Evolutionary conservation across 2,329 filamentous ascomycete species (phyloP), one percentile per base, ranked within the genome.

Genomic region (Colletotrichum sublineola): DNA sequence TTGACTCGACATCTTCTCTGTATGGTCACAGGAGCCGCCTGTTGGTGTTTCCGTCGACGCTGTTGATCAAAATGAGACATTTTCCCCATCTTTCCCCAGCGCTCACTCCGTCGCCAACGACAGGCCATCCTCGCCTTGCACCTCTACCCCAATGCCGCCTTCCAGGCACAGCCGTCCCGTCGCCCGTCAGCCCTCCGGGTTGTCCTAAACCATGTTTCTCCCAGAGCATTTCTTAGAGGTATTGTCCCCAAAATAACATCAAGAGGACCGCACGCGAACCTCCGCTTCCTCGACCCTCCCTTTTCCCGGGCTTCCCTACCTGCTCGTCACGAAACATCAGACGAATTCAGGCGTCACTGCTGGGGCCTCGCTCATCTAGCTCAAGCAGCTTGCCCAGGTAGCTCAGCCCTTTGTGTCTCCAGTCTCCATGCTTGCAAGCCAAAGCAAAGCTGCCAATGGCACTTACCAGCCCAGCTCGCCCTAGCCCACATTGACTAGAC

Each of bases 61-160:
- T 8, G 46, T 61, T 53, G 44, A 63, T 68, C 44, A 69, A 69
- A 55, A 20, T 72, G 65, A 72, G 69, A 72, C 69, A 72, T 53
- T 72, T 72, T 56, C 11, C 40, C 33, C 44, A 31, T 57, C 46
- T 58, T n/a, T 63, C 60, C 65, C 58, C 64, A 71, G 68, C 64
- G 64, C 68, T 67, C 64, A 68, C 33, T 63, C 60, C 58, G 38
- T 48, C 31, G 24, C 1, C 50, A 38, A 63, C 42, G 69, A 46
- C 69, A 38, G 56, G 69, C 65, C 53, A 72, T 58, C 65, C 58
- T 63, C 58, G 68, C 63, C 64, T 52, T 48, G 44, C 36, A 52
- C 9, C 42, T 63, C 57, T 66, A 36, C 64, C 58, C 18, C 44
- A 20, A 1, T 46, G 44, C 20, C 20, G 48, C 33, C 18, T 36